Base-by-base conservation (phyloP, 306 rosid genomes). In the Cicer yamashitae region DNA sequence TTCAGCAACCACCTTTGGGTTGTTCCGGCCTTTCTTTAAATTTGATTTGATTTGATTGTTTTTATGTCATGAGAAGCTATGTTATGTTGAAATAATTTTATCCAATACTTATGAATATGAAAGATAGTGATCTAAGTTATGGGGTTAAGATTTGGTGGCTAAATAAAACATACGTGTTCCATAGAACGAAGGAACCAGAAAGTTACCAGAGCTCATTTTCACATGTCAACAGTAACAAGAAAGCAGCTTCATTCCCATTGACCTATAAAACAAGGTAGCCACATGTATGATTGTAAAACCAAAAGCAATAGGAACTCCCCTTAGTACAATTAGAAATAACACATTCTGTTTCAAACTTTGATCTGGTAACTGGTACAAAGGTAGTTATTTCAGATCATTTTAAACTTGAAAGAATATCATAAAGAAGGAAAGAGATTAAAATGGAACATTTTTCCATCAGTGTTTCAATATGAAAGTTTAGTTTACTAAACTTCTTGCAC, bases 161-260 rank as follows among this genome's bases (percentile, higher is more conserved):
- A 15, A 60, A 74, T 34, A 25, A 64, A 71, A 58, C 63, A 59
- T 13, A 62, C 74, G 61, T 41, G 67, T 8, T 8, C 71, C 14
- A 73, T 39, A 70, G 34, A 41, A 79, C 52, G 45, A 76, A 70
- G 79, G 70, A 61, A 82, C 63, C 61, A 40, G 74, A 73, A 79
- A 84, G 68, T 73, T 61, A 93, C 98, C 96, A 85, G 86, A 80
- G 81, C 67, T 82, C 89, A 83, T 89, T 86, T 82, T 93, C 88
- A 59, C 70, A 47, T 76, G 84, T 59, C 81, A 87, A 75, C 41
- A 91, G 81, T 74, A 92, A 93, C 30, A 91, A 11, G 39, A 81
- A 84, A 63, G 96, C 96, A 77, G 80, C 70, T 88, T 93, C 94
- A 73, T 84, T 67, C 74, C 85, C 94, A 61, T 87, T 87, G 71